phyloP scores from a whole-genome alignment of 148 eudicot genomes.

The Cornus kousa region DNA sequence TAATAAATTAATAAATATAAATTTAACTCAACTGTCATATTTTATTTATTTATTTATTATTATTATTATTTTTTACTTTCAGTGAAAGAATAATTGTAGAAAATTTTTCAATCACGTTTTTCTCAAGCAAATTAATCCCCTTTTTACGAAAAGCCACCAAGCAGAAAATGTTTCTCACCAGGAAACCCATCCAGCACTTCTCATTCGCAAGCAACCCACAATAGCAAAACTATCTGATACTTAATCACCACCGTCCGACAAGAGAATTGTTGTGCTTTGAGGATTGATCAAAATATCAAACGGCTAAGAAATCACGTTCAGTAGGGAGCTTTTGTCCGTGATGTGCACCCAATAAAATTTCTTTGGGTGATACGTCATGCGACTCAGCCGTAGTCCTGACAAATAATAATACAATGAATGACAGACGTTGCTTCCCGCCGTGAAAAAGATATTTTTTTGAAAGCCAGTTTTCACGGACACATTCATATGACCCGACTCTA shows the following conservation, averaged over 20 bases:
- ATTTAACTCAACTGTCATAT: too few species aligned
- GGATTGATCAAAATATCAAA: background rate
- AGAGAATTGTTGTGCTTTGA: too few species aligned
- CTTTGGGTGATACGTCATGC: background rate
- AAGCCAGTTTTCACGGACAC: background rate
- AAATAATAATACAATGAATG: background rate
- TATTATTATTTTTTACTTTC: too few species aligned
- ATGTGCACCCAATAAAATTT: background rate
- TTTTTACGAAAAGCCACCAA: background rate
- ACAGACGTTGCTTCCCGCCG: background rate
- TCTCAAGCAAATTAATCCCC: background rate
- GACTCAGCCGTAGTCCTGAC: too few species aligned
- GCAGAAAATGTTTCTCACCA: background rate
- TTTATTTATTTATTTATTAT: too few species aligned
- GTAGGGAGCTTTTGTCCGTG: background rate
- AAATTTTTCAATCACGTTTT: background rate
- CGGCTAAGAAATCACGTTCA: background rate
- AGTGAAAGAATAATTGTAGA: too few species aligned
- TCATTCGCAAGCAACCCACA: background rate
- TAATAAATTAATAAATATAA: too few species aligned
- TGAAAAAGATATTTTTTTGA: background rate
- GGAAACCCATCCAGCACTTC: background rate
- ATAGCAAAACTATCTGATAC: background rate
- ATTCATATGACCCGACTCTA: background rate
- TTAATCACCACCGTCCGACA: background rate